These are phyloP conservation scores for Juncus effusus DNA, from an alignment of 176 grass and related monocot species.

Conservation along the genomic window DNA sequence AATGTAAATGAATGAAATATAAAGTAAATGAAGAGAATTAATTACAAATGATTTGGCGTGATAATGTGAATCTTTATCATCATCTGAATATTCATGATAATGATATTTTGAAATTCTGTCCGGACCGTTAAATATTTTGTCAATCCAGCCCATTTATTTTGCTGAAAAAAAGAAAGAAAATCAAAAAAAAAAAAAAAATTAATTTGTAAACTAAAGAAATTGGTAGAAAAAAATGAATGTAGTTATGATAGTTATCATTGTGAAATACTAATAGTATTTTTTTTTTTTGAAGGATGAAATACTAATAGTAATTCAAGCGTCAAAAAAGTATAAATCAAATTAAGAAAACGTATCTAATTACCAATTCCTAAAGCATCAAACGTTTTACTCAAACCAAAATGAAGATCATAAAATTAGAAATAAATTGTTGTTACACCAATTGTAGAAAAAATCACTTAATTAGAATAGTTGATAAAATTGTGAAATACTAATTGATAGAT, in stretches of 20 bases:
- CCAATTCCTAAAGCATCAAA: too few relatives aligned
- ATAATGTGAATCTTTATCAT: constrained; percentile 34
- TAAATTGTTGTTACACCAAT: too few relatives aligned
- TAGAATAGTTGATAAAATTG: constrained; percentile 1
- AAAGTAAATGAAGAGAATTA: constrained; percentile 23
- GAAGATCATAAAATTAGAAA: too few relatives aligned
- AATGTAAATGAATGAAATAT: not conserved
- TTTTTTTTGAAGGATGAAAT: too few relatives aligned
- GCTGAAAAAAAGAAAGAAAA: too few relatives aligned
- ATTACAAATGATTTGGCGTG: constrained; percentile 40
- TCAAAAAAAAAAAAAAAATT: too few relatives aligned
- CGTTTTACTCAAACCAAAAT: too few relatives aligned
- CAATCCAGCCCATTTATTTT: constrained; percentile 62
- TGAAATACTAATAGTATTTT: too few relatives aligned
- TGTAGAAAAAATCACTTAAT: not conserved
- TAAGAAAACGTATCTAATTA: not conserved
- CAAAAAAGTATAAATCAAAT: constrained; percentile 14
- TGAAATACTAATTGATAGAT: not conserved
- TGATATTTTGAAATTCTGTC: constrained; percentile 55
- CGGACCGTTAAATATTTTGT: constrained; percentile 69
- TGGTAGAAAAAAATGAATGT: too few relatives aligned
- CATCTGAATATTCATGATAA: constrained; percentile 32
- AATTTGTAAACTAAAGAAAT: too few relatives aligned
- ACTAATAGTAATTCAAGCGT: too few relatives aligned
- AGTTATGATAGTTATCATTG: too few relatives aligned